Conservation (phyloP, 129 eudicot genomes). For the Glebionis coronaria region DNA sequence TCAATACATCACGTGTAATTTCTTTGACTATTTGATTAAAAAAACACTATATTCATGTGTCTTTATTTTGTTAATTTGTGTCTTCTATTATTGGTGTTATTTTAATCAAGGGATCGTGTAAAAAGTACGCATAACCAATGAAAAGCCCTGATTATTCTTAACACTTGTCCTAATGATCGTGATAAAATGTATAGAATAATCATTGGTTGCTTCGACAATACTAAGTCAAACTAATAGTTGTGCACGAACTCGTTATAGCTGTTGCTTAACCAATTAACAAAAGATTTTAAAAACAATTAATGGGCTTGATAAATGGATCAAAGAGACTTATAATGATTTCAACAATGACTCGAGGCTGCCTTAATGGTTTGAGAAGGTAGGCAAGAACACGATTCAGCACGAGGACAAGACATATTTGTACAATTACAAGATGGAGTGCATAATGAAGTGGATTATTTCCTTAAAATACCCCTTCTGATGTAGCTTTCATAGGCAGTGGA, state of each 20-base stretch:
- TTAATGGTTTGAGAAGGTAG: conserved; percentile 55
- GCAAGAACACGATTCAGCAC: conserved; percentile 70
- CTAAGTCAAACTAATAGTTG: conserved; percentile 3
- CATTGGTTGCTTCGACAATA: neutral
- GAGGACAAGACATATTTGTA: conserved; percentile 72
- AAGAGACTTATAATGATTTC: conserved; percentile 63
- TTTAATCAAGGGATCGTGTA: conserved; percentile 25
- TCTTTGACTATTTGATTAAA: conserved; percentile 7
- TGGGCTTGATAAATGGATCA: neutral
- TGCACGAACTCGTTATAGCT: conserved; percentile 12
- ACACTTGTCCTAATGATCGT: neutral
- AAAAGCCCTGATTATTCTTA: neutral
- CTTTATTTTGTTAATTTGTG: neutral
- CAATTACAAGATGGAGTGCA: conserved; percentile 65
- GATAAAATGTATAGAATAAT: conserved; percentile 9
- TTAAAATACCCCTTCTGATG: conserved; percentile 78
- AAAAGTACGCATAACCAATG: conserved; percentile 11
- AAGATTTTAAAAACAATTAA: conserved; percentile 6
- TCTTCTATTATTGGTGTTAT: conserved; percentile 22
- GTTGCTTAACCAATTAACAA: conserved; percentile 16
- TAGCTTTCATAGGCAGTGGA: conserved; percentile 60
- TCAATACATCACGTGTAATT: conserved; percentile 23
- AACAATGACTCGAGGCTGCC: conserved; percentile 90
- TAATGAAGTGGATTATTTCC: conserved; percentile 70
- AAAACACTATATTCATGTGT: conserved; percentile 13